A percentile compares a stretch with the other conserved stretches of the same genome.
Evolutionary conservation across 495 filamentous ascomycete genomes (phyloP).

Genomic region (Elasticomyces elasticus): DNA sequence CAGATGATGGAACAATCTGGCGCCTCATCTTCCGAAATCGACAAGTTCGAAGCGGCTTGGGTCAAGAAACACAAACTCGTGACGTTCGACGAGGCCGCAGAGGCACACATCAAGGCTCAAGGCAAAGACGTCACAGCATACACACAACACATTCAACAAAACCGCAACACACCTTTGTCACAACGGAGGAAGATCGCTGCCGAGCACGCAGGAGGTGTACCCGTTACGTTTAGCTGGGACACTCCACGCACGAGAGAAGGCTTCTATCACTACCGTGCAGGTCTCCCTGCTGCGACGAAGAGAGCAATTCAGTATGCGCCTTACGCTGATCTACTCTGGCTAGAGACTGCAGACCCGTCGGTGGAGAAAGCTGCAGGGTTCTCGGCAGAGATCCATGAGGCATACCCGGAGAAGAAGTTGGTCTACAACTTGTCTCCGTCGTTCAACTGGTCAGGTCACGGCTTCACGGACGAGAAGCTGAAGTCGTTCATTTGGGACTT

Average conservation of each 20-base stretch:
- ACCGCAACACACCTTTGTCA: constrained; percentile 65
- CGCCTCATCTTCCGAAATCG: constrained; percentile 67
- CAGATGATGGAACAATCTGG: constrained; percentile 79
- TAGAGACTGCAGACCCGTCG: constrained; percentile 83
- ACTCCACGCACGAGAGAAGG: constrained; percentile 89
- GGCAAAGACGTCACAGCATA: constrained; percentile 43
- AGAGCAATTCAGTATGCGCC: constrained; percentile 83
- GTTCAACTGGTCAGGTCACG: constrained; percentile 97
- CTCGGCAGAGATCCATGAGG: constrained; percentile 57
- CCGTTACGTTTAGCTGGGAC: constrained; percentile 80
- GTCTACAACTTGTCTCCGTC: constrained; percentile 94
- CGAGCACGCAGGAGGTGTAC: constrained; percentile 44
- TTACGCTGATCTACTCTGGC: constrained; percentile 92
- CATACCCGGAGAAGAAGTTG: constrained; percentile 66
- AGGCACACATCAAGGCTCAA: constrained; percentile 56
- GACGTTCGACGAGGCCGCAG: constrained; percentile 84
- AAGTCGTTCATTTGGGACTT: constrained; percentile 93
- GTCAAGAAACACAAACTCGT: constrained; percentile 77
- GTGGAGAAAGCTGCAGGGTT: constrained; percentile 67
- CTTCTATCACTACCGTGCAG: constrained; percentile 89
- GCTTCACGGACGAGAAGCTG: constrained; percentile 68
- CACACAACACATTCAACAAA: constrained; percentile 42
- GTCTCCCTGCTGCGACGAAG: constrained; percentile 82
- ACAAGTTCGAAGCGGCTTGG: constrained; percentile 79
- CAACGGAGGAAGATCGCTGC: constrained; percentile 62